phyloP scores from a whole-genome alignment of 2,329 filamentous ascomycete genomes.

The Epichloe elymi region DNA sequence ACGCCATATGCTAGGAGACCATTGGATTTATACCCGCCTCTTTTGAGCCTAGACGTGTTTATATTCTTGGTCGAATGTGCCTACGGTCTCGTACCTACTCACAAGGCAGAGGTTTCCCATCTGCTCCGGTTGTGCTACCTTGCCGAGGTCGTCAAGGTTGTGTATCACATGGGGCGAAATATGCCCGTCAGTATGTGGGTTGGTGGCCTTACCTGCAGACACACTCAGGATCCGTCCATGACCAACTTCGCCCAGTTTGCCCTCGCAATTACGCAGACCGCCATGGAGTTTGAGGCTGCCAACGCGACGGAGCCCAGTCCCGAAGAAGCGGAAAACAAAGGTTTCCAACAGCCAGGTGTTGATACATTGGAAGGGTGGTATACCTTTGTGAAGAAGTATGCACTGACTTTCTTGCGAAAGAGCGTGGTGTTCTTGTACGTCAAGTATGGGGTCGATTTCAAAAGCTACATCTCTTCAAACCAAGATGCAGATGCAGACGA shows the following conservation, averaged over 20 bases:
- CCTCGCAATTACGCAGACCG: conserved; percentile 30
- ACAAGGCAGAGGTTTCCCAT: conserved; percentile 63
- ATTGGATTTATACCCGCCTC: conserved; percentile 36
- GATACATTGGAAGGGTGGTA: conserved; percentile 42
- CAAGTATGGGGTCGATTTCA: conserved; percentile 79
- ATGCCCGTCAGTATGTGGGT: conserved; percentile 38
- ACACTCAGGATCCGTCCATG: conserved; percentile 32
- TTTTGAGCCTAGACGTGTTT: conserved; percentile 61
- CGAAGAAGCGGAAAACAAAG: conserved; percentile 27
- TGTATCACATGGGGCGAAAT: conserved; percentile 45
- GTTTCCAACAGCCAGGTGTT: conserved; percentile 42
- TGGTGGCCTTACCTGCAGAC: conserved; percentile 28
- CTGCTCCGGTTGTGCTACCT: conserved; percentile 77
- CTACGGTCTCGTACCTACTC: conserved; percentile 53
- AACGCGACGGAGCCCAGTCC: conserved; percentile 13
- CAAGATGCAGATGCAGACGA: conserved; percentile 61
- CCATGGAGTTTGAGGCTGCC: conserved; percentile 26
- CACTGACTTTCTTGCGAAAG: conserved; percentile 83
- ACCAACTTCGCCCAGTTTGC: conserved; percentile 45
- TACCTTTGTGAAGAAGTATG: conserved; percentile 62
- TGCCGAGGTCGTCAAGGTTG: conserved; percentile 77
- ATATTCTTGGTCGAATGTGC: conserved; percentile 71
- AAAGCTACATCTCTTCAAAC: conserved; percentile 48
- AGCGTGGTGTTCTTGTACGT: conserved; percentile 71
- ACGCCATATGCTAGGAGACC: conserved; percentile 14